A percentile compares a stretch with the other conserved stretches of the same genome.
These are phyloP conservation scores for Monosporozyma servazzii DNA, from an alignment of 805 yeast species.

Conservation along the genomic window DNA sequence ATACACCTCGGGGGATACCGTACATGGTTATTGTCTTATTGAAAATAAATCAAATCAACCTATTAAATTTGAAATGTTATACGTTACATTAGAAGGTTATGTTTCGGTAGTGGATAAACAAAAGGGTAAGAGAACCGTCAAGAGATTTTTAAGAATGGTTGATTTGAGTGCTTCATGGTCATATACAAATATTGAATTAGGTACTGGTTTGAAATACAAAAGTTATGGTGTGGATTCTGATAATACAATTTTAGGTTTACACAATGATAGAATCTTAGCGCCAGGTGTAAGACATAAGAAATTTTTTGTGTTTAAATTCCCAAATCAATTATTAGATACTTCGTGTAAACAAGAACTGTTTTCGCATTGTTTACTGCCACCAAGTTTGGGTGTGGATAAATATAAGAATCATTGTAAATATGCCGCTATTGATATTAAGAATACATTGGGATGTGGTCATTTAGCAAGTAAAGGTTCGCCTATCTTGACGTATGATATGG, in stretches of 20 bases:
- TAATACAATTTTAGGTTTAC: slow-evolving; percentile 32
- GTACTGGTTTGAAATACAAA: slow-evolving; percentile 33
- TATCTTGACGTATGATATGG: slow-evolving; percentile 39
- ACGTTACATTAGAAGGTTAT: slow-evolving; percentile 47
- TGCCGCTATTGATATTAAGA: slow-evolving; percentile 23
- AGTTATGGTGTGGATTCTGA: slow-evolving; percentile 21
- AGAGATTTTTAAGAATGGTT: slow-evolving; percentile 38
- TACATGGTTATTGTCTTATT: slow-evolving; percentile 42
- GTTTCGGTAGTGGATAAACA: slow-evolving; percentile 21
- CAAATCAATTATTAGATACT: slow-evolving; percentile 43
- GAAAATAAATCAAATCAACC: slow-evolving; percentile 34
- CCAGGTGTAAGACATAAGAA: slow-evolving; percentile 46
- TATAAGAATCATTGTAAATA: slow-evolving; percentile 19
- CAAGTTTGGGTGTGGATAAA: slow-evolving; percentile 34
- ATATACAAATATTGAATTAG: slow-evolving; percentile 36
- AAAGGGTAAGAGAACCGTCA: slow-evolving; percentile 15
- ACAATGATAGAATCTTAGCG: slow-evolving; percentile 35
- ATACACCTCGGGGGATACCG: slow-evolving; percentile 46
- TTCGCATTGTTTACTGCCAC: slow-evolving; percentile 31
- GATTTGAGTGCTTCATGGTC: slow-evolving; percentile 47
- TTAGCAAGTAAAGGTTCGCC: slow-evolving; percentile 43
- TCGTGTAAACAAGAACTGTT: slow-evolving; percentile 37
- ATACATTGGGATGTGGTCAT: slow-evolving; percentile 48
- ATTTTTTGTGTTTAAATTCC: slow-evolving; percentile 48
- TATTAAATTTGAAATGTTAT: slow-evolving; percentile 49